These are phyloP conservation scores for Tetrahymena malaccensis DNA, from an alignment of 73 alveolate species.

Conservation along the genomic window DNA sequence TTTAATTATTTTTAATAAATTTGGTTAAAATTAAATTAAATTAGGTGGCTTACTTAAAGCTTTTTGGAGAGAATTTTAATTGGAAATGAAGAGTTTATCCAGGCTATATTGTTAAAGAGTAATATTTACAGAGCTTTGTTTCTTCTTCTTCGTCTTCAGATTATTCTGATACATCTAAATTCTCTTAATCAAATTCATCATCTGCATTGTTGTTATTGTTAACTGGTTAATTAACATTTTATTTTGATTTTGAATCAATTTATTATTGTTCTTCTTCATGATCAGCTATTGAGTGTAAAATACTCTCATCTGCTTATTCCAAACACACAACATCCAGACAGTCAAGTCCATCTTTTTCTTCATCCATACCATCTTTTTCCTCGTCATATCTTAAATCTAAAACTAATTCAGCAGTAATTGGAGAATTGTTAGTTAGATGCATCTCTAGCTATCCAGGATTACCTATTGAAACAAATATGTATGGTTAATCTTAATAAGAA, in stretches of 20 bases:
- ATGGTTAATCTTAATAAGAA: background rate
- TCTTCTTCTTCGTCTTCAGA: background rate
- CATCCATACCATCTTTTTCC: background rate
- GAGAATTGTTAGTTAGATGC: background rate
- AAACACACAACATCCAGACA: background rate
- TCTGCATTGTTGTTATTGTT: background rate
- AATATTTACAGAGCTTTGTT: background rate
- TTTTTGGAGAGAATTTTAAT: constrained; percentile 59
- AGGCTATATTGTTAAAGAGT: background rate
- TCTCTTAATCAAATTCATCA: background rate
- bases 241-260: background rate
- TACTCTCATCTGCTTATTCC: background rate
- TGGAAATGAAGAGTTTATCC: constrained; percentile 80
- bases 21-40: too few species aligned
- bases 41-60: constrained; percentile 33
- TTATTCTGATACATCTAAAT: background rate
- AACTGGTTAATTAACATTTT: background rate
- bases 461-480: background rate
- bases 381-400: background rate
- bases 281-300: background rate
- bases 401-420: background rate
- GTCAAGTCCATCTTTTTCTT: background rate
- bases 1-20: constrained; percentile 43
- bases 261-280: background rate
- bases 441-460: background rate